Evolutionary conservation across 257 asterid genomes (phyloP).

Genomic region (Penstemon barbatus): DNA sequence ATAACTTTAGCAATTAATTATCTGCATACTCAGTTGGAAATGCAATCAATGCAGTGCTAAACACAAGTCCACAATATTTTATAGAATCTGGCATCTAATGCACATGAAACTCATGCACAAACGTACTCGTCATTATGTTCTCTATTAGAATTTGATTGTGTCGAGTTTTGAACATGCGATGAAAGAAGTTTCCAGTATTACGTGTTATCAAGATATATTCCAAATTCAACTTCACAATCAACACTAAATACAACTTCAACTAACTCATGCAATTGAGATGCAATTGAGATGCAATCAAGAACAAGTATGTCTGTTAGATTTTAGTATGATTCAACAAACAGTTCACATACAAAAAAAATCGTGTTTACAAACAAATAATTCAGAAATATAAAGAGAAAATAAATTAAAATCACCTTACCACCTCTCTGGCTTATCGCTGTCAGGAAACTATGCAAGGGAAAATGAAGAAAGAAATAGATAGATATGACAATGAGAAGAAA

Average conservation of each 20-base stretch:
- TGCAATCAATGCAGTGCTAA: not conserved
- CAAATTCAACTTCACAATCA: not conserved
- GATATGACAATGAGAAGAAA: not conserved
- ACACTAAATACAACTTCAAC: not conserved
- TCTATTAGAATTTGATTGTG: not conserved
- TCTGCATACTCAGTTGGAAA: not conserved
- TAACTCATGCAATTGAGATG: not conserved
- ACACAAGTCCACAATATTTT: not conserved
- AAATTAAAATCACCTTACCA: not conserved
- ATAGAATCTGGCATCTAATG: constrained; percentile 1
- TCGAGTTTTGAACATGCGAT: constrained; percentile 7
- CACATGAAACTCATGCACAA: constrained; percentile 19
- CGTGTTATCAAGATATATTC: not conserved
- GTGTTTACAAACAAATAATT: not conserved
- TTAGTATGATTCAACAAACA: not conserved
- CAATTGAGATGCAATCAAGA: not conserved
- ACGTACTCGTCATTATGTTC: not conserved
- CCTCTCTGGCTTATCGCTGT: not conserved
- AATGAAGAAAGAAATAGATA: not conserved
- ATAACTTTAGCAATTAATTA: not conserved
- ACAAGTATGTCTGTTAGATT: not conserved
- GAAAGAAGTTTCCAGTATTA: constrained; percentile 8
- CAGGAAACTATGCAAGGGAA: not conserved
- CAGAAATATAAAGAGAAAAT: not conserved
- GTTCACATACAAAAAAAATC: too few species aligned